Conservation (phyloP, 257 asterid species). For the Striga asiatica region DNA sequence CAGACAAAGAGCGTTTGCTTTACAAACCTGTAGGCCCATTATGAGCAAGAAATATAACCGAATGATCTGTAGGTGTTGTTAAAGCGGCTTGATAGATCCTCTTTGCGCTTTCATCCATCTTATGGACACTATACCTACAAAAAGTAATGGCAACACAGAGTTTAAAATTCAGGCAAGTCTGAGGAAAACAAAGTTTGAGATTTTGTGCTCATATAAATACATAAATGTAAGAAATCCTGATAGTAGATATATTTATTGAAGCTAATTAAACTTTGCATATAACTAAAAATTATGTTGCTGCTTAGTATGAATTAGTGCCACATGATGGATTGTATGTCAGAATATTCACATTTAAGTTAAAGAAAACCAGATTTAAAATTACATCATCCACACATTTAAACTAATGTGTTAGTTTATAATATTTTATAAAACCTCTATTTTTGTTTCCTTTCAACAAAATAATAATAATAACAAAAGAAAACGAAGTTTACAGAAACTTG, state of each 20-base stretch:
- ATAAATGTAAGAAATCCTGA: background rate
- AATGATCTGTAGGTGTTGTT: conserved; percentile 61
- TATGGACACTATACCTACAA: conserved; percentile 56
- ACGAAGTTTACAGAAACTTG: background rate
- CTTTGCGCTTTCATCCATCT: conserved; percentile 63
- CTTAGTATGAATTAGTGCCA: no score
- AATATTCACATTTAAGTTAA: background rate
- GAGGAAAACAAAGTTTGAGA: background rate
- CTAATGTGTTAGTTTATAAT: background rate
- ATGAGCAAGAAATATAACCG: conserved; percentile 78
- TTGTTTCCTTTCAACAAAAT: background rate
- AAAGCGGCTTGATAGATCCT: conserved; percentile 56
- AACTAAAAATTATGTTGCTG: no score
- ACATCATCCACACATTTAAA: background rate
- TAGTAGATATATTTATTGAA: no score
- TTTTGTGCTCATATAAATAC: background rate
- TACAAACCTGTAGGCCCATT: conserved; percentile 81
- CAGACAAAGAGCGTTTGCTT: background rate
- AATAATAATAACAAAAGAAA: no score
- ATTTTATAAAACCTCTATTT: background rate
- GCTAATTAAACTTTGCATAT: no score
- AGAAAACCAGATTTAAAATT: background rate
- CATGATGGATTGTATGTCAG: no score
- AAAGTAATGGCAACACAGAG: conserved; percentile 10
- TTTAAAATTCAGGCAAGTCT: conserved; percentile 9